Evolutionary conservation across 345 rosid species (phyloP), one percentile per base, ranked within the genome.

Genomic region (Citrus mangshanensis): DNA sequence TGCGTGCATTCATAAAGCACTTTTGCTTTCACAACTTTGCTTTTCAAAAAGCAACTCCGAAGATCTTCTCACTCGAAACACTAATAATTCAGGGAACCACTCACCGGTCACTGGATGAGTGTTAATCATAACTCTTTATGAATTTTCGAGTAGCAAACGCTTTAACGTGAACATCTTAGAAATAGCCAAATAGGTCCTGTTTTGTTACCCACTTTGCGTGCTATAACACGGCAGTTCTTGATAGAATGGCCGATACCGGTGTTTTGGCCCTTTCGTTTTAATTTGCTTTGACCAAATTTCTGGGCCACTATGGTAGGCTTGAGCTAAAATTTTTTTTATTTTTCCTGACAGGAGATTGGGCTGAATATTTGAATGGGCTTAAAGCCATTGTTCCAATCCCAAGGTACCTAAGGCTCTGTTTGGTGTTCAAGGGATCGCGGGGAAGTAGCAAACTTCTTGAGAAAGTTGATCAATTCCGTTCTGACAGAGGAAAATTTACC

Each of bases 321-420:
- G 2, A 37, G 40, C 9, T 37, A 1, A 6, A 7, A 37, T 0
- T 0, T 7, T 37, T 0, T 0, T 7, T 37, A 34, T 7, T 37
- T 37, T 37, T 37, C 38, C 38, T 6, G 9, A 7, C 9, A 1
- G 2, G 40, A 37, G 9, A 37, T 0, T 51, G 56, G 16, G 56
- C 6, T 51, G 21, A 51, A 16, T 4, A 4, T 51, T 51, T 51
- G 21, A 49, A 49, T 49, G 55, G 56, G 21, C 21, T 14, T 51
- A 16, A 51, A 16, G 21, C 21, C 56, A 1, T 51, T 51, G 37
- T 35, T 35, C 1, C 37, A 5, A 35, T 35, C 7, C 37, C 1
- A 35, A 35, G 37, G 37, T 35, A 5, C 7, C 37, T 6, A 13
- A 46, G 18, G 51, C 51, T 13, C 5, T 46, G 51, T 42, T 10